Percentiles rank a stretch among this genome's conserved stretches.
Conservation (phyloP, 306 rosid genomes). For the Arachis stenosperma region DNA sequence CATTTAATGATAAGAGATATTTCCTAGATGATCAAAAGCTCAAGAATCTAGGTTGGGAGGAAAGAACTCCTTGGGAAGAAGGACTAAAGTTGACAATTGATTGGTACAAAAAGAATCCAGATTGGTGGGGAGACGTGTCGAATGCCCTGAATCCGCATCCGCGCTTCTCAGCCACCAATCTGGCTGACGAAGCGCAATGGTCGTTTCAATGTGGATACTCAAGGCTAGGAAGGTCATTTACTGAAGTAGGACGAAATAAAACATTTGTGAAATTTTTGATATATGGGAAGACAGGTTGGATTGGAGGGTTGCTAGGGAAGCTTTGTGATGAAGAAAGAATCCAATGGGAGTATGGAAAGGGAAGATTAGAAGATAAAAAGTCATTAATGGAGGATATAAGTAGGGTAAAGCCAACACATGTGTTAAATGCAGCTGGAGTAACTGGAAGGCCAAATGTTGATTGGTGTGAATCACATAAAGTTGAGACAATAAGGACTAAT, state of each 20-base stretch:
- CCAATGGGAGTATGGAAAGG: constrained; percentile 62
- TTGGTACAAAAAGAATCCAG: constrained; percentile 63
- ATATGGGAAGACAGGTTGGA: constrained; percentile 79
- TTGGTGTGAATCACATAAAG: constrained; percentile 76
- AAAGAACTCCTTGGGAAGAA: constrained; percentile 64
- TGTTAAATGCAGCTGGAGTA: constrained; percentile 73
- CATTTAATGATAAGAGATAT: constrained; percentile 78
- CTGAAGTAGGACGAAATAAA: constrained; percentile 34
- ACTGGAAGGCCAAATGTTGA: constrained; percentile 83
- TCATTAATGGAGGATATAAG: constrained; percentile 62
- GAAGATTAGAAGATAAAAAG: constrained; percentile 62
- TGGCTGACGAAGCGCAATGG: constrained; percentile 61
- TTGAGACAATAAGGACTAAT: constrained; percentile 67
- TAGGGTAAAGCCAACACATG: constrained; percentile 62
- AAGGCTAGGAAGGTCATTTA: constrained; percentile 54
- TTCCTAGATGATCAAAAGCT: constrained; percentile 80
- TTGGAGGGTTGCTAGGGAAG: constrained; percentile 68
- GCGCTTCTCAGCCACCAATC: constrained; percentile 49
- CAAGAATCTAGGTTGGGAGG: constrained; percentile 70
- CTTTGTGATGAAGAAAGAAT: constrained; percentile 60
- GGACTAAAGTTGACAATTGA: constrained; percentile 67
- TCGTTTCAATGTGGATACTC: constrained; percentile 53
- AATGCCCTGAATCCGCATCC: constrained; percentile 73
- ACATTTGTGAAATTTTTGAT: constrained; percentile 59
- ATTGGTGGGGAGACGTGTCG: constrained; percentile 85